A percentile compares a stretch with the other conserved stretches of the same genome.
Evolutionary conservation across 305 asterid genomes (phyloP).

Genomic region (Coffea humblotiana): DNA sequence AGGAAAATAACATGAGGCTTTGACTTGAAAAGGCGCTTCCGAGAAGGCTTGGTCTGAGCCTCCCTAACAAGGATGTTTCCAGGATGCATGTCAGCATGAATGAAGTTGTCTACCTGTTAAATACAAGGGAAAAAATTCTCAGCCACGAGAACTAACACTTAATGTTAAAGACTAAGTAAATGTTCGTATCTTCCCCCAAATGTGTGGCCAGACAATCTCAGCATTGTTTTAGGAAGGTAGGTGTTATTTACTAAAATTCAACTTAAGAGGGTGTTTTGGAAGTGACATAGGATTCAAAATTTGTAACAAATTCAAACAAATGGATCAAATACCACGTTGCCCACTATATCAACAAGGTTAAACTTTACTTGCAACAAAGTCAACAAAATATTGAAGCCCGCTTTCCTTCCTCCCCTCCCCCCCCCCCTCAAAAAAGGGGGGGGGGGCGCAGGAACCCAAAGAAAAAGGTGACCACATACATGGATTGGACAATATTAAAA

Average conservation of each 20-base stretch:
- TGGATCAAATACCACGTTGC: neutral
- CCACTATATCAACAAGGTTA: neutral
- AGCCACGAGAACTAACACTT: neutral
- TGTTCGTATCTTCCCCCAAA: neutral
- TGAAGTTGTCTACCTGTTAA: slow-evolving; percentile 92
- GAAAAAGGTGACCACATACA: neutral
- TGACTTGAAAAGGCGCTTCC: slow-evolving; percentile 64
- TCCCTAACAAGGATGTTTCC: slow-evolving; percentile 96
- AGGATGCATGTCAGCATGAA: slow-evolving; percentile 99
- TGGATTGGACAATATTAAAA: slow-evolving; percentile 4
- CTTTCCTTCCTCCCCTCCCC: too few relatives aligned
- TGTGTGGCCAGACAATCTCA: neutral
- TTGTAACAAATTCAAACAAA: neutral
- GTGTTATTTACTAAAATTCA: neutral
- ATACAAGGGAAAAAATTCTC: slow-evolving; percentile 16
- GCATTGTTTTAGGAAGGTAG: neutral
- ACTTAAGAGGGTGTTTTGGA: neutral
- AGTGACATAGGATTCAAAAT: neutral
- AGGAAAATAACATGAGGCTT: slow-evolving; percentile 92
- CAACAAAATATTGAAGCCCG: neutral
- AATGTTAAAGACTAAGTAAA: neutral
- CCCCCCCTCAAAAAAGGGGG: too few relatives aligned
- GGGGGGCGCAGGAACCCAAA: neutral
- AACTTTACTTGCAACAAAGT: neutral
- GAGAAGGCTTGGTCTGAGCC: slow-evolving; percentile 49